Base-by-base conservation (phyloP, 306 rosid genomes). In the Inga laurina region DNA sequence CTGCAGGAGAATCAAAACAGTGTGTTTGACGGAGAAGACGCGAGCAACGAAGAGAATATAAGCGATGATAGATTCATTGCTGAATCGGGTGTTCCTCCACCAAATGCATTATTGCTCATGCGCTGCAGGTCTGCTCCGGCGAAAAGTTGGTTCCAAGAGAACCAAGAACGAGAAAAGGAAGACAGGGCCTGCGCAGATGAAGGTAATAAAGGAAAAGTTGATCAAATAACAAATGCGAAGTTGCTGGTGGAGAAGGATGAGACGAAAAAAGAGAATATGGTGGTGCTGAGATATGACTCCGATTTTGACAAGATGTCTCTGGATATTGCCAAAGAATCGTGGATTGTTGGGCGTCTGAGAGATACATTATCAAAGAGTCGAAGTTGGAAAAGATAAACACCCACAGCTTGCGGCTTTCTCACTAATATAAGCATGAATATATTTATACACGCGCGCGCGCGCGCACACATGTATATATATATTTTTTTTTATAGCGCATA, bases 41-140 rank as follows among this genome's bases (percentile, higher is more conserved):
- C 45, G 35, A 76, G 22, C 71, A 84, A 64, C 70, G 70, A 13
- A 64, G 70, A 88, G 0, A 73, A 18, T 7, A 45, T 44, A 2
- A 56, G 13, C 19, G 80, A 66, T 4, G 85, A 69, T 4, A 84
- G 30, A 15, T 27, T 81, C 9, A 34, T 34, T 12, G 86, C 46
- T 1, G 90, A 32, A 43, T 76, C 81, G 0, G 7, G 83, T 10
- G 89, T 64, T 34, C 96, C 98, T 7, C 98, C 98, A 6, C 83
- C 97, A 65, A 95, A 93, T 84, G 98, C 98, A 44, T 83, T 95
- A 67, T 81, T 95, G 77, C 93, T 95, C 27, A 95, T 95, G 98
- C 91, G 98, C 8, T 92, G 98, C 49, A 88, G 96, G 88, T 95
- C 98, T 61, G 97, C 98, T 81, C 99, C 98, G 7, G 97, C 93